Evolutionary conservation across 768 basidiomycete genomes (phyloP), one percentile per base, ranked within the genome.

Genomic region (Udeniomyces megalosporus): DNA sequence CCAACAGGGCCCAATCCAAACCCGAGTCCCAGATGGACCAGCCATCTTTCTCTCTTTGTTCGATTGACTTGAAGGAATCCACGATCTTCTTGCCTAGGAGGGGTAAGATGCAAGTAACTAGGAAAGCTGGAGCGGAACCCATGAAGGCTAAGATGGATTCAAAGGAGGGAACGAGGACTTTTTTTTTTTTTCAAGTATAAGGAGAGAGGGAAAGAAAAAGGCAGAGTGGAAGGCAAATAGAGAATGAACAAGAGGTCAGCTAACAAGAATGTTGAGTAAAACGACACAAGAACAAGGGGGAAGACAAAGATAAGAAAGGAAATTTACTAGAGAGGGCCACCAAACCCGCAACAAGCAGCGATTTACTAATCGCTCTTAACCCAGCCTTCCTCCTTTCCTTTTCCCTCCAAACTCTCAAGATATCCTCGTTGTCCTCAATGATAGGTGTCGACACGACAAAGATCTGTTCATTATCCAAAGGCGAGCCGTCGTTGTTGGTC

Each of bases 281-380:
- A 24, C 2, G 6, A 4, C 54, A 56, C 48, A 50, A 10, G 48
- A 50, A 8, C 38, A 42, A 50, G 24, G 11, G 35, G 11, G 31
- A 32, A 35, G 48, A 38, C 6, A 17, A 17, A 32, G 15, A 7
- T 14, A 31, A 57, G 24, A n/a, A 42, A 61, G 89, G 7, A 4
- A 5, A 49, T 58, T 3, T 22, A 65, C 63, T 84, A 22, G 90
- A 88, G 28, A 84, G 81, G 34, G 73, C 71, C 14, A 88, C 82
- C 26, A 84, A 80, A 35, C 83, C 68, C 11, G 78, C 67, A 0
- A 84, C 81, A 48, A 90, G 72, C 56, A 75, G 66, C 28, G 82
- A 72, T 56, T 88, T 78, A 67, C 84, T 83, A 38, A 83, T 54
- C 50, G 77, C 71, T 26, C 63, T 32, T 12, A 35, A 44, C 17